Evolutionary conservation across 2,329 filamentous ascomycete genomes (phyloP).

Genomic region (Penicillium sp.): DNA sequence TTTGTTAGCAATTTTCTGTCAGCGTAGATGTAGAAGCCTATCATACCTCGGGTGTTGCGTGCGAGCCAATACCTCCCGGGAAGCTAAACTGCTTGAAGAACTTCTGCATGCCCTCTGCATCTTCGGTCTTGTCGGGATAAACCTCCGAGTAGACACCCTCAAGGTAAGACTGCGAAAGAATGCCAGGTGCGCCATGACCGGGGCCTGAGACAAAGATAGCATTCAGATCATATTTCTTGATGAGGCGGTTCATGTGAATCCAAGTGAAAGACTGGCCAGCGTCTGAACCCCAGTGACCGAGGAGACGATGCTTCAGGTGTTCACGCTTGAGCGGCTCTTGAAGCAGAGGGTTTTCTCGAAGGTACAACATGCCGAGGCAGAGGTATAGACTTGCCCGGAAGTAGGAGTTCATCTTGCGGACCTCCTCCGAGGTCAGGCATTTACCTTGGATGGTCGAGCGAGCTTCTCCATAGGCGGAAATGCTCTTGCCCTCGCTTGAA

Average conservation of each 20-base stretch:
- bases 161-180: conserved; percentile 77
- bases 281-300: conserved; percentile 80
- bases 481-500: conserved; percentile 57
- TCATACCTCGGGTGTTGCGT: conserved; percentile 70
- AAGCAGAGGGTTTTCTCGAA: conserved; percentile 74
- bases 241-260: conserved; percentile 81
- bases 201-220: conserved; percentile 76
- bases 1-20: neutral
- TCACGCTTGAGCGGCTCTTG: conserved; percentile 70
- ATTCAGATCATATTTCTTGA: conserved; percentile 79
- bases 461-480: conserved; percentile 69
- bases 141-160: conserved; percentile 80
- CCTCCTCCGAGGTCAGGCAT: conserved; percentile 69
- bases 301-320: conserved; percentile 74
- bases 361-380: conserved; percentile 80
- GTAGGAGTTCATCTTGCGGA: conserved; percentile 72
- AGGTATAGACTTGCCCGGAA: conserved; percentile 78
- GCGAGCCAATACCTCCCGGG: conserved; percentile 77
- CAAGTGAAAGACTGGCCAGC: conserved; percentile 82
- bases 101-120: conserved; percentile 70
- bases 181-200: conserved; percentile 77
- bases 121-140: conserved; percentile 74
- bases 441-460: conserved; percentile 67
- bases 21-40: too few species aligned
- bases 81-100: conserved; percentile 88